phyloP scores from a whole-genome alignment of 1,139 yeast genomes.

The Suhomyces coccinellae region DNA sequence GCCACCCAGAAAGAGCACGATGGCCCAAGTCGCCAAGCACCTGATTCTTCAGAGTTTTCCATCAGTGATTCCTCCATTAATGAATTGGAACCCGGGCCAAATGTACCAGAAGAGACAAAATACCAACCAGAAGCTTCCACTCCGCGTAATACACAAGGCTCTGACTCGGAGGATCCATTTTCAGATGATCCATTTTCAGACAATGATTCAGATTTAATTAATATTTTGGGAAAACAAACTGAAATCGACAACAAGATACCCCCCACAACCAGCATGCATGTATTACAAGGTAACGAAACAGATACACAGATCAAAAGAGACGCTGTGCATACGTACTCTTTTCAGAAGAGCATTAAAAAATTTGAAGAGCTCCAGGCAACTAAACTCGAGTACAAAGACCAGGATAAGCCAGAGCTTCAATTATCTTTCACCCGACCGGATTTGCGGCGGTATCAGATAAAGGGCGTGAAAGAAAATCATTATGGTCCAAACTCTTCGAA shows the following conservation, averaged over 20 bases:
- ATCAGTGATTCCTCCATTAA: background rate
- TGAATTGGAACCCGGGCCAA: background rate
- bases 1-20: conserved; percentile 4
- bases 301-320: conserved; percentile 18
- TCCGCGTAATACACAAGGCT: background rate
- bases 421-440: conserved; percentile 47
- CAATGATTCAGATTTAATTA: conserved; percentile 22
- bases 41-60: background rate
- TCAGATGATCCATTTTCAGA: conserved; percentile 37
- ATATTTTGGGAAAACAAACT: conserved; percentile 1
- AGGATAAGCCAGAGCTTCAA: conserved; percentile 34
- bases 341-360: conserved; percentile 29
- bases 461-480: conserved; percentile 32
- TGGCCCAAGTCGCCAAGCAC: background rate
- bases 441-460: conserved; percentile 52
- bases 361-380: conserved; percentile 22
- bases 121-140: background rate
- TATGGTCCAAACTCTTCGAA: conserved; percentile 22
- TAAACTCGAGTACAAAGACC: conserved; percentile 12
- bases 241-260: background rate
- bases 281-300: conserved; percentile 1
- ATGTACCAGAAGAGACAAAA: no score
- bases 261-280: background rate
- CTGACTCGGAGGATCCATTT: conserved; percentile 29
- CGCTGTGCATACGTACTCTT: conserved; percentile 25